A percentile compares a stretch with the other conserved stretches of the same genome.
Conservation (phyloP, 805 yeast species). For the Nakazawaea ernobii region DNA sequence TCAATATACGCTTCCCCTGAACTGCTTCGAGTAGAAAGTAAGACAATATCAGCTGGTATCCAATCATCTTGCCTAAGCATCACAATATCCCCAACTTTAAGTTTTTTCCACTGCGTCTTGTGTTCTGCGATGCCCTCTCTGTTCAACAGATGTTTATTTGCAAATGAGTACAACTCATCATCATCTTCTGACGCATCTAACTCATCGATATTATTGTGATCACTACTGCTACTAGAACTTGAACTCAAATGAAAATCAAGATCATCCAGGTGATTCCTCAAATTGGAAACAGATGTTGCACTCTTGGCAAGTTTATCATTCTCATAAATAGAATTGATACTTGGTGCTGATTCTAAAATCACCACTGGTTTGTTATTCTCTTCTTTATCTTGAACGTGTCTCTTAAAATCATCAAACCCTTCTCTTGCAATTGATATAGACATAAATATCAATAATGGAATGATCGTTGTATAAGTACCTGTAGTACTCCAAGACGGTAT, state of each 20-base stretch:
- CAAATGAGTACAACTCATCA: slow-evolving; percentile 12
- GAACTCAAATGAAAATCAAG: slow-evolving; percentile 3
- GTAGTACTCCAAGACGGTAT: slow-evolving; percentile 97
- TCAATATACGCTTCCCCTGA: slow-evolving; percentile 70
- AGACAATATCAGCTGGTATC: slow-evolving; percentile 86
- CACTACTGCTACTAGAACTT: slow-evolving; percentile 25
- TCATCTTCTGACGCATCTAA: slow-evolving; percentile 11
- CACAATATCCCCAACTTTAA: slow-evolving; percentile 85
- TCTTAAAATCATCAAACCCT: slow-evolving; percentile 86
- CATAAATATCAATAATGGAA: slow-evolving; percentile 82
- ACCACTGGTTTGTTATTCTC: slow-evolving; percentile 62
- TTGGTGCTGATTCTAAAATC: slow-evolving; percentile 26
- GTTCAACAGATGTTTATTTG: slow-evolving; percentile 15
- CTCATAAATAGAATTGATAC: not conserved
- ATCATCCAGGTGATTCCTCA: slow-evolving; percentile 8
- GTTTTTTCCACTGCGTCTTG: slow-evolving; percentile 59
- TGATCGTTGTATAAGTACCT: slow-evolving; percentile 89
- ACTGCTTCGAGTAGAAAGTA: slow-evolving; percentile 65
- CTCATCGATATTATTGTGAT: not conserved
- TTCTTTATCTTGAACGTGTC: slow-evolving; percentile 78
- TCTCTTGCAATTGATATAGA: slow-evolving; percentile 86
- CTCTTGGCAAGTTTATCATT: slow-evolving; percentile 8
- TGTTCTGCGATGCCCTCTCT: slow-evolving; percentile 30
- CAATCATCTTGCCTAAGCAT: slow-evolving; percentile 75
- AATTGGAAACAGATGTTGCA: slow-evolving; percentile 8